Conservation (phyloP, 129 eudicot species). For the Erigeron canadensis region DNA sequence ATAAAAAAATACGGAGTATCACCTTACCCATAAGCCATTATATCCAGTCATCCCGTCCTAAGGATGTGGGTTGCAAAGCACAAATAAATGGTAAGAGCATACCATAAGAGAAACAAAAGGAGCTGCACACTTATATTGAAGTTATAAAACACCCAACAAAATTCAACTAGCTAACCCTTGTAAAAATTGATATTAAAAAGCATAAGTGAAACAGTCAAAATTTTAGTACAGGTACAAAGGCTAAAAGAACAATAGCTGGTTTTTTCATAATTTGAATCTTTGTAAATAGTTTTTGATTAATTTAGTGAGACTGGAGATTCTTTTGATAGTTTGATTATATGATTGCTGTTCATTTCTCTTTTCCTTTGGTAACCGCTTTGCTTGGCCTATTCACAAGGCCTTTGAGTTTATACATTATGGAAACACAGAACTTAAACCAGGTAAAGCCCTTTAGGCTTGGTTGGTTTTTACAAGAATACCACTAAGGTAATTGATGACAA, state of each 20-base stretch:
- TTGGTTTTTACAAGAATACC: too few species aligned
- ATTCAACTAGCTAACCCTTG: constrained; percentile 26
- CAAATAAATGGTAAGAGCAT: constrained; percentile 38
- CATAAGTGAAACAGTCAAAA: constrained; percentile 23
- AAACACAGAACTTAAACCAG: too few species aligned
- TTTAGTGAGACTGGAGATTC: constrained; percentile 29
- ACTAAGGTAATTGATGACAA: too few species aligned
- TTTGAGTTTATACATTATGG: too few species aligned
- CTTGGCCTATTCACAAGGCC: too few species aligned
- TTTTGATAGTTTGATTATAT: neutral
- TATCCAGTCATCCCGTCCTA: constrained; percentile 44
- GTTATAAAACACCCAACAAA: constrained; percentile 19
- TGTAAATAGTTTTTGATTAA: constrained; percentile 28
- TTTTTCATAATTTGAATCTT: constrained; percentile 15
- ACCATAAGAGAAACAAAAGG: constrained; percentile 19
- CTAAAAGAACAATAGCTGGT: constrained; percentile 25
- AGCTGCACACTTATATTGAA: constrained; percentile 9
- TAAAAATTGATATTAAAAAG: constrained; percentile 24
- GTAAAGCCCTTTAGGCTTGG: too few species aligned
- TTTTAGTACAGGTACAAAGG: constrained; percentile 31
- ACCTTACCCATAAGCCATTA: constrained; percentile 20
- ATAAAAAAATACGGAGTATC: neutral
- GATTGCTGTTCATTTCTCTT: neutral
- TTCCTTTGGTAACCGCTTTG: too few species aligned
- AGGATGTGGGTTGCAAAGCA: constrained; percentile 58